Evolutionary conservation across 345 rosid species (phyloP).

Genomic region (Lepidium didymum): DNA sequence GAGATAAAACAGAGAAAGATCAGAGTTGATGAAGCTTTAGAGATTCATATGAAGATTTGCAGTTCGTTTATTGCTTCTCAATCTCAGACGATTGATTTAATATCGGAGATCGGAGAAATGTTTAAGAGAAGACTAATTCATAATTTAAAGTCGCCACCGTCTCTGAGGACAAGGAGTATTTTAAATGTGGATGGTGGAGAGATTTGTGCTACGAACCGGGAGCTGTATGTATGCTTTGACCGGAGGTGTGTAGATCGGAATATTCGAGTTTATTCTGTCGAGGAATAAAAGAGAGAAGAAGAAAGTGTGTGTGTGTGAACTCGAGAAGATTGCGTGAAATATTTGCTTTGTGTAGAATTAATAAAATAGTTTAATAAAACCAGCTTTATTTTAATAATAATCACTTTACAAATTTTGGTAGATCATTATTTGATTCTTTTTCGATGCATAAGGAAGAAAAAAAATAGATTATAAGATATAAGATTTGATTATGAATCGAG

Average conservation of each 20-base stretch:
- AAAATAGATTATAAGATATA: no score
- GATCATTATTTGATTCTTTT: no score
- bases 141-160: constrained; percentile 22
- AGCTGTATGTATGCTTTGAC: constrained; percentile 20
- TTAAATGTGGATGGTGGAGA: background rate
- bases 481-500: no score
- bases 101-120: constrained; percentile 62
- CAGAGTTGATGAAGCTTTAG: constrained; percentile 68
- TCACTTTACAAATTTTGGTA: no score
- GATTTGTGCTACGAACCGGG: constrained; percentile 11
- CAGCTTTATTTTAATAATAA: background rate
- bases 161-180: background rate
- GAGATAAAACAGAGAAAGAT: constrained; percentile 55
- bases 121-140: constrained; percentile 41
- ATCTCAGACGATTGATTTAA: constrained; percentile 47
- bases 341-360: background rate
- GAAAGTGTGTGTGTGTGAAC: background rate
- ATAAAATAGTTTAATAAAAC: background rate
- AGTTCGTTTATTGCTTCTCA: constrained; percentile 45
- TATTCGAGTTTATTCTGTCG: background rate
- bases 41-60: constrained; percentile 54
- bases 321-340: background rate
- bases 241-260: constrained; percentile 20
- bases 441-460: no score
- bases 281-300: background rate